Base-by-base conservation (phyloP, 805 yeast genomes). In the Candida tammaniensis region DNA sequence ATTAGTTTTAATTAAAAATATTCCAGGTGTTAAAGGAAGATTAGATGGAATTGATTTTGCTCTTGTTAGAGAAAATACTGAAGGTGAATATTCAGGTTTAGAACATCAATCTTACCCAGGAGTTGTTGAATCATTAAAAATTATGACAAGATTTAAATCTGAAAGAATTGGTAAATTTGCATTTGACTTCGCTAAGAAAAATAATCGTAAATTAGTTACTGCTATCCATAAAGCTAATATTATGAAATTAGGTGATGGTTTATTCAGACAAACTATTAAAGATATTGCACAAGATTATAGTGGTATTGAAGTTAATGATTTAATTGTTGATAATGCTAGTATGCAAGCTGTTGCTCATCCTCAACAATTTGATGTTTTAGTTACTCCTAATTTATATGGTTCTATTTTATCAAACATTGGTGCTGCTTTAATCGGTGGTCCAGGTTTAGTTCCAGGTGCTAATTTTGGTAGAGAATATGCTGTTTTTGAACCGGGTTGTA, bases 281-380 rank as follows among this genome's bases (percentile, higher is more conserved):
- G 83, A 82, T 51, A 80, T 93, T 48, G 83, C 78, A 47, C 80
- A 78, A 53, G 91, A 84, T 66, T 85, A 85, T 70, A 94, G 95
- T 47, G 82, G 81, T 40, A 77, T 91, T 47, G 76, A 74, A 43
- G 86, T 82, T 51, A 82, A 80, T 64, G 95, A 89, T 67, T 86
- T 93, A 79, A 93, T 91, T 69, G 98, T 91, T 52, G 98, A 91
- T 70, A 91, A 91, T 62, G 97, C 98, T 43, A 87, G 97, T 43
- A 93, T 91, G 98, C 98, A 91, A 74, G 96, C 97, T 40, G 98
- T 91, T 46, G 89, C 98, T 40, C 77, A 83, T 68, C 98, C 98
- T 51, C 96, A 91, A 68, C 98, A 91, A 73, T 91, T 91, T 57
- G 98, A 93, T 63, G 97, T 93, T 38, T 76, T 91, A 70, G 98